Conservation (phyloP, 805 yeast species). For the Priceomyces castillae region DNA sequence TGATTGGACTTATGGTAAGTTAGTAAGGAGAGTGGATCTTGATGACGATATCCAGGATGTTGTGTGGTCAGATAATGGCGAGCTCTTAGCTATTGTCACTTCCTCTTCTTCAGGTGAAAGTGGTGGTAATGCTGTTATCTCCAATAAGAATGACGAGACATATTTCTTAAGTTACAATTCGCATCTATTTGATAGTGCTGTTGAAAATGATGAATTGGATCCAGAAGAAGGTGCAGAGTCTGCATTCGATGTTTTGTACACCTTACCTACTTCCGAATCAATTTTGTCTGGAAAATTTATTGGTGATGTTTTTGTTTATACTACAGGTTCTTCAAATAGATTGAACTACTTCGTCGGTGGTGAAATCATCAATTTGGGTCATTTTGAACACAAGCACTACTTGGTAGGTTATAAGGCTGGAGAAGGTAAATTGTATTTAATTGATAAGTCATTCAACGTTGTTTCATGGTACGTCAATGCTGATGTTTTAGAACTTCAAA, state of each 20-base stretch:
- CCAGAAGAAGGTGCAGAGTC: slow-evolving; percentile 88
- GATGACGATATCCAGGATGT: slow-evolving; percentile 70
- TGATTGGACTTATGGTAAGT: slow-evolving; percentile 87
- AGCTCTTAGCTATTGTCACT: slow-evolving; percentile 69
- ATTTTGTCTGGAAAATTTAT: slow-evolving; percentile 92
- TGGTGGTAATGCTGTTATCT: slow-evolving; percentile 15
- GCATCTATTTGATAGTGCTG: slow-evolving; percentile 62
- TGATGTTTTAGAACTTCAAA: slow-evolving; percentile 91
- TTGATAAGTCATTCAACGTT: slow-evolving; percentile 87
- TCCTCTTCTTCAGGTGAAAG: slow-evolving; percentile 23
- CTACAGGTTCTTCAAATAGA: slow-evolving; percentile 76
- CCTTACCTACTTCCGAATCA: slow-evolving; percentile 64
- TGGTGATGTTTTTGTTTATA: slow-evolving; percentile 94
- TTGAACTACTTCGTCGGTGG: slow-evolving; percentile 95
- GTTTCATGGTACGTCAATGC: slow-evolving; percentile 78
- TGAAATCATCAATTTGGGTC: slow-evolving; percentile 85
- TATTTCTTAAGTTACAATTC: slow-evolving; percentile 75
- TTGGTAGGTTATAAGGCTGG: slow-evolving; percentile 81
- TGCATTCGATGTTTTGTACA: slow-evolving; percentile 80
- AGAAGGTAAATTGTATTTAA: slow-evolving; percentile 84
- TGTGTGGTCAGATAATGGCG: slow-evolving; percentile 93
- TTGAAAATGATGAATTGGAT: slow-evolving; percentile 55
- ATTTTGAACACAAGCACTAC: slow-evolving; percentile 84
- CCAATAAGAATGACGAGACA: slow-evolving; percentile 51
- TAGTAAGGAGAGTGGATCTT: slow-evolving; percentile 88